Evolutionary conservation across 129 eudicot genomes (phyloP), one percentile per base, ranked within the genome.

Genomic region (Mikania micrantha): DNA sequence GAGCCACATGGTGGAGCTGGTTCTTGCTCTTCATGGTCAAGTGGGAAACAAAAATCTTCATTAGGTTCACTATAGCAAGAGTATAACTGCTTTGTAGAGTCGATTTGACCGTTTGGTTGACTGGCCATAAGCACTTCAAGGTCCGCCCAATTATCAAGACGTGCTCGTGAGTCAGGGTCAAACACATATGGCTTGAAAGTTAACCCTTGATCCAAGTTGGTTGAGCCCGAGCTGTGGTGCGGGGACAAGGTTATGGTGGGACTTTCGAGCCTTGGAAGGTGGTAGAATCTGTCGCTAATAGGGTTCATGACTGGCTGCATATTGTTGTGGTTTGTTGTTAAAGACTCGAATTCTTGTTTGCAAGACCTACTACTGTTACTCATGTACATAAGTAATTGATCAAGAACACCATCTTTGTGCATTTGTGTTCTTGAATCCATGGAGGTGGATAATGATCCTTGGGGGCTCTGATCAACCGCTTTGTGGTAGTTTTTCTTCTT

Each of bases 201-300:
- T 56, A 27, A 15, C 6, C 70, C 70, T 17, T 81, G 72, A 35
- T 82, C 78, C 10, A 76, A 68, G 70, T 64, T 68, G 15, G 57
- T 41, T 11, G 79, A 44, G 29, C 27, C 52, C 9, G 66, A 19
- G 42, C 41, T 36, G 27, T 64, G 53, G 45, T 32, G 70, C 0
- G 71, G 56, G 13, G 82, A 40, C 35, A 73, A 13, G 50, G 74
- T 70, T 41, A 47, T 41, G 42, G 77, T 71, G 35, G 90, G 90
- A 72, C 75, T 83, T 7, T 84, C 90, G 10, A 88, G 86, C 66
- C 84, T 61, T 1, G 95, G 91, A 52, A 88, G 88, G 54, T 85
- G 83, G 61, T 80, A 22, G 70, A 82, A 82, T 54, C n/a, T n/a
- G n/a, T n/a, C n/a, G n/a, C n/a, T n/a, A n/a, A n/a, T n/a, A n/a